Base-by-base conservation (phyloP, 2,329 filamentous ascomycete species). In the Claviceps pusilla region DNA sequence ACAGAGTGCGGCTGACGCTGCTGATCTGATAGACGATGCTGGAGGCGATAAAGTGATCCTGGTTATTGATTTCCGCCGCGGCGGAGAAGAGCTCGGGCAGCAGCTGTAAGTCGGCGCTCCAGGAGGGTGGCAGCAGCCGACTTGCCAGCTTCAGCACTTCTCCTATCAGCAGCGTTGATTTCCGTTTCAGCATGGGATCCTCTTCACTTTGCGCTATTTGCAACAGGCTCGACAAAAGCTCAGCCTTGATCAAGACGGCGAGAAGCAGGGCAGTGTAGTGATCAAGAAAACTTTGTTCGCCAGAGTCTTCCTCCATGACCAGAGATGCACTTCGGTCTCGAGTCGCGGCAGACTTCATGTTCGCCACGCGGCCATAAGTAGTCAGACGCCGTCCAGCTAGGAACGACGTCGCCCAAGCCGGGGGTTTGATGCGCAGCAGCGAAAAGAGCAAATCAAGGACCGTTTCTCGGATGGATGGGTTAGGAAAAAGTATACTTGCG, bases 21-120 rank as follows among this genome's bases (percentile, higher is more conserved):
- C 95, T 95, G 53, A 98, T 95, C 66, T 97, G 93, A 64, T 97
- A 98, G 12, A 98, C 88, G 19, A 94, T 94, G 7, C 89, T 84
- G 7, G 89, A 90, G 7, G 91, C 89, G 55, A 86, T 76, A 60
- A 90, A 90, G 54, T 88, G 83, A 29, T 82, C 78, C 35, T 90
- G 81, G 24, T 82, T 76, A 28, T 80, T 74, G 61, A 90, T 88
- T 39, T 82, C 78, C 2, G 87, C 78, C 4, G 90, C 89, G 0
- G 84, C 82, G 7, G 84, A 77, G 62, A 98, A 86, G 1, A 97
- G 75, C 57, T 91, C 85, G 0, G 93, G 93, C 19, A 98, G 78
- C 6, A 95, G 79, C 64, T 98, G 93, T 29, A 98, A 73, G 50
- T 89, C 79, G 51, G 84, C 82, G 64, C 89, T 96, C 81, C 89